Evolutionary conservation across 208 protist species (phyloP).

Genomic region (Trichomonas tenax): DNA sequence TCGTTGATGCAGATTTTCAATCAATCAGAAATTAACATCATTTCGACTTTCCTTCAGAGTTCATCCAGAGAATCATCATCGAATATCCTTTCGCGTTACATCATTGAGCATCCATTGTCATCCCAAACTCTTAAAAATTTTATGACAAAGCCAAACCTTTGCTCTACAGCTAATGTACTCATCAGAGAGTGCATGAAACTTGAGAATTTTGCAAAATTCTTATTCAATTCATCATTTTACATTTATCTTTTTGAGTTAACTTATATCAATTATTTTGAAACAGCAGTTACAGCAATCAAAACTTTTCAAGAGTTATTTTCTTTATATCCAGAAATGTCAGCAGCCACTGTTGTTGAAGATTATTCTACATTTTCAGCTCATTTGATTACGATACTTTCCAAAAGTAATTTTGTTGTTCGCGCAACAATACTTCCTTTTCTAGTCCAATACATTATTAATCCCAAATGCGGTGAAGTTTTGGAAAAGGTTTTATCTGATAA

Average conservation of each 20-base stretch:
- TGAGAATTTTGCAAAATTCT: not conserved
- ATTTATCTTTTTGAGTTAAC: not conserved
- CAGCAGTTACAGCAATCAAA: not conserved
- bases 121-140: not conserved
- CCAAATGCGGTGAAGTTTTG: not conserved
- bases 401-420: not conserved
- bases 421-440: not conserved
- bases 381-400: not conserved
- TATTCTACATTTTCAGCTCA: not conserved
- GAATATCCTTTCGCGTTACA: not conserved
- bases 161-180: not conserved
- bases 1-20: not conserved
- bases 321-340: not conserved
- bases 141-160: not conserved
- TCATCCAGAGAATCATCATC: not conserved
- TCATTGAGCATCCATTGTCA: not conserved
- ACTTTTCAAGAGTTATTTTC: not conserved
- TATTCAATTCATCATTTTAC: not conserved
- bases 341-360: not conserved
- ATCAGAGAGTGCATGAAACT: not conserved
- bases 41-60: not conserved
- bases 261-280: not conserved
- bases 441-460: not conserved
- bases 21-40: not conserved
- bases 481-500: not conserved